Evolutionary conservation across 441 rosid species (phyloP), one percentile per base, ranked within the genome.

Genomic region (Raphanus hybrid): DNA sequence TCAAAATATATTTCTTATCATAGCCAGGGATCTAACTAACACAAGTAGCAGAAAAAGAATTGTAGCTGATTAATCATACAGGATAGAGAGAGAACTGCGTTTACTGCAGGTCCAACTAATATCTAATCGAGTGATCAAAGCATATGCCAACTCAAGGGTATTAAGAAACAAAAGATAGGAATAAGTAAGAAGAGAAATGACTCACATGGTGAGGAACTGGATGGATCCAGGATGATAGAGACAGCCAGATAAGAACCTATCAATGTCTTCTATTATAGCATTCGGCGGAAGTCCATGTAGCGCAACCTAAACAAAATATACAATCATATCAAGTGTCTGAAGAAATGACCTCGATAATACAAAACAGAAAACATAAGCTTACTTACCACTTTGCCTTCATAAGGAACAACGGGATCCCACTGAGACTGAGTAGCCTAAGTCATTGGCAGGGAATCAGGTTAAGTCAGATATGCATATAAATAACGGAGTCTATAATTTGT

Each of bases 371-470:
- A 10, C 18, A 65, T 5, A 29, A 23, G 85, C 93, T 85, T 82
- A 95, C 98, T 85, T 82, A 95, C 98, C 74, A 89, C 82, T 89
- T 83, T 92, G 48, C 94, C 97, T 70, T 87, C 79, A 78, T 88
- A 88, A 39, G 88, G 84, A 76, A 26, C 59, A 54, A 83, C 29
- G 62, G 57, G 64, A 71, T 90, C 95, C 97, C 96, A 91, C 15
- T 81, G 84, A 12, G 82, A 59, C 52, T 74, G 87, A 23, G 85
- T 75, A 65, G 82, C 87, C 98, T 95, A 91, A 0, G 3, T 14
- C 76, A 78, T 34, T n/a, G 14, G 54, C n/a, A 66, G 50, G 3
- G 63, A 77, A 70, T 75, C 8, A 41, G 62, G 39, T 15, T 18
- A 29, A 45, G 12, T 9, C 69, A 70, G 12, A 58, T 9, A 58